Conservation (phyloP, 2,329 filamentous ascomycete genomes). For the Sordariomycetes sp. region DNA sequence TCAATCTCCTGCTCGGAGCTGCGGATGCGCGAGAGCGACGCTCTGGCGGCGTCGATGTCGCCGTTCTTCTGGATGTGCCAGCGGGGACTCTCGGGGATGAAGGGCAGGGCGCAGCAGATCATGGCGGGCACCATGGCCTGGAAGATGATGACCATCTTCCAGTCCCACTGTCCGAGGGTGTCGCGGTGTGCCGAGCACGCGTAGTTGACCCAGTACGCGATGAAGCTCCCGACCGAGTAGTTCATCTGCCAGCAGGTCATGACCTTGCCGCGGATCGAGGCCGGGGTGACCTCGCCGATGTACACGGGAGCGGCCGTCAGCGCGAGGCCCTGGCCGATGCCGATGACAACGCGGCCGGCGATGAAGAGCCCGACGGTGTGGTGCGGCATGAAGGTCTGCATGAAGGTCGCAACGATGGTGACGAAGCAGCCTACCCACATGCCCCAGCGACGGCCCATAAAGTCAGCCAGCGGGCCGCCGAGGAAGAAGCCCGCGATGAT, state of each 20-base stretch:
- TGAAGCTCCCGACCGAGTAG: conserved; percentile 53
- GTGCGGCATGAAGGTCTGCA: conserved; percentile 56
- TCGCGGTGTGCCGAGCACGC: conserved; percentile 46
- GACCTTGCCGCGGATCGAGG: conserved; percentile 55
- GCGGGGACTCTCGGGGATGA: conserved; percentile 58
- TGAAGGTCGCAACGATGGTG: conserved; percentile 58
- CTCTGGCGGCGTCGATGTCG: conserved; percentile 50
- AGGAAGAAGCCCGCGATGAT: conserved; percentile 64
- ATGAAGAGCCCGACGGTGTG: conserved; percentile 58
- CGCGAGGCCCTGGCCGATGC: conserved; percentile 61
- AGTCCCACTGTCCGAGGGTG: conserved; percentile 60
- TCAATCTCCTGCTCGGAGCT: conserved; percentile 58
- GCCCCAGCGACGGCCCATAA: conserved; percentile 50
- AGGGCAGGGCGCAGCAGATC: conserved; percentile 53
- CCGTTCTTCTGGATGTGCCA: conserved; percentile 57
- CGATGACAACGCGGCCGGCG: conserved; percentile 58
- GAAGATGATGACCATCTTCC: conserved; percentile 65
- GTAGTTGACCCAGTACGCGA: conserved; percentile 47
- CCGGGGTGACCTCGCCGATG: conserved; percentile 58
- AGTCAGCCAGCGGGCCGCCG: conserved; percentile 55
- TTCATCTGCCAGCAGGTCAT: conserved; percentile 62
- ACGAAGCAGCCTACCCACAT: conserved; percentile 57
- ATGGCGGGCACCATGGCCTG: conserved; percentile 58
- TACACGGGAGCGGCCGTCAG: conserved; percentile 61
- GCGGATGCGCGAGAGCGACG: conserved; percentile 49